Percentiles rank a stretch among this genome's conserved stretches.
phyloP scores from a whole-genome alignment of 176 grass and related monocot species.

The Panicum miliaceum region DNA sequence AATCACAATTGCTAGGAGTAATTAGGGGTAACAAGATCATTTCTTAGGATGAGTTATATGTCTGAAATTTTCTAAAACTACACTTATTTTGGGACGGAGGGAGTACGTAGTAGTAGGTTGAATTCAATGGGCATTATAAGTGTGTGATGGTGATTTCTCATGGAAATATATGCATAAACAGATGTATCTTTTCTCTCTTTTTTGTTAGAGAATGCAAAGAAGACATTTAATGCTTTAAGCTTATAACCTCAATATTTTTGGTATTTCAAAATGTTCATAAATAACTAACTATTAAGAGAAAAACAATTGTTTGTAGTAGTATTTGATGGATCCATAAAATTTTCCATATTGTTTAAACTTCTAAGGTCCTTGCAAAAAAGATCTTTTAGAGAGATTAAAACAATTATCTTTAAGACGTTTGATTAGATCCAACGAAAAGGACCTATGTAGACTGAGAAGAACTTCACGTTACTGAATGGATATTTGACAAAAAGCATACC shows the following conservation, averaged over 20 bases:
- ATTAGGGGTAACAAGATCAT: too few species aligned
- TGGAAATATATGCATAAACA: not conserved
- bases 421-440: not conserved
- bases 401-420: not conserved
- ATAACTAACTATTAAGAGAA: too few species aligned
- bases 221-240: not conserved
- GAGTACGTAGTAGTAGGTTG: not conserved
- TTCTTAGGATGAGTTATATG: too few species aligned
- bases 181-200: not conserved
- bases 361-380: not conserved
- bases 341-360: not conserved
- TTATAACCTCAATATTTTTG: too few species aligned
- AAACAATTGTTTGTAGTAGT: not conserved
- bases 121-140: not conserved
- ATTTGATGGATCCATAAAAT: not conserved
- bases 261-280: too few species aligned
- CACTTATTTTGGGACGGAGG: too few species aligned
- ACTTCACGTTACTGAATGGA: not conserved
- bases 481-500: not conserved
- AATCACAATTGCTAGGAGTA: too few species aligned
- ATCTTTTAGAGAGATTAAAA: not conserved
- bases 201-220: not conserved
- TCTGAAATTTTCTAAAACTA: too few species aligned
- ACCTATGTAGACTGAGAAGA: not conserved
- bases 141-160: not conserved